phyloP scores from a whole-genome alignment of 108 stramenopile species.

The Pinguiococcus pyrenoidosus region DNA sequence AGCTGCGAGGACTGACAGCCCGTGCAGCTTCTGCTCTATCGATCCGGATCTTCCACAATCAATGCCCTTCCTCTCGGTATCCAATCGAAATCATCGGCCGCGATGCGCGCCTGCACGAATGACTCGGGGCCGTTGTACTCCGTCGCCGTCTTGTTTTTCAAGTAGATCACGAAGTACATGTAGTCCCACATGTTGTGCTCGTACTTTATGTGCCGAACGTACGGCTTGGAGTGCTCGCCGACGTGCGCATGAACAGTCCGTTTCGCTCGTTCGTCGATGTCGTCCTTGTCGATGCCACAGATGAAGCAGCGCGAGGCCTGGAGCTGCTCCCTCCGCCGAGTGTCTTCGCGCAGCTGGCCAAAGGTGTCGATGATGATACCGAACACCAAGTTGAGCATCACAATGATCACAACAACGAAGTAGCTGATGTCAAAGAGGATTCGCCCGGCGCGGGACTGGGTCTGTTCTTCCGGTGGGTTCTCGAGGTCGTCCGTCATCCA shows the following conservation, averaged over 20 bases:
- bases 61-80: no score
- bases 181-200: constrained; percentile 44
- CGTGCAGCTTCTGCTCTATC: no score
- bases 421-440: constrained; percentile 9
- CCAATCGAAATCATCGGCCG: no score
- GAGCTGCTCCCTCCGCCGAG: constrained; percentile 10
- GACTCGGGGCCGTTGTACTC: constrained; percentile 32
- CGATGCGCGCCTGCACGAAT: no score
- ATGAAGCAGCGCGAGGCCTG: constrained; percentile 27
- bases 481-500: constrained; percentile 6
- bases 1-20: no score
- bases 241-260: no score
- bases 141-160: constrained; percentile 26
- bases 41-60: no score
- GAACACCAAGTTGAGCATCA: constrained; percentile 30
- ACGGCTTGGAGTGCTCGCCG: constrained; percentile 6
- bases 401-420: constrained; percentile 17
- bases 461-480: no score
- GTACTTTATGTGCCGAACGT: constrained; percentile 7
- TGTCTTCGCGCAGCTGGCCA: constrained; percentile 5
- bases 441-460: no score
- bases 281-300: constrained; percentile 30
- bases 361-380: constrained; percentile 36
- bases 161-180: constrained; percentile 24
- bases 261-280: no score